Evolutionary conservation across 2,329 filamentous ascomycete genomes (phyloP), one percentile per base, ranked within the genome.

Genomic region (Akanthomyces dipterigenus): DNA sequence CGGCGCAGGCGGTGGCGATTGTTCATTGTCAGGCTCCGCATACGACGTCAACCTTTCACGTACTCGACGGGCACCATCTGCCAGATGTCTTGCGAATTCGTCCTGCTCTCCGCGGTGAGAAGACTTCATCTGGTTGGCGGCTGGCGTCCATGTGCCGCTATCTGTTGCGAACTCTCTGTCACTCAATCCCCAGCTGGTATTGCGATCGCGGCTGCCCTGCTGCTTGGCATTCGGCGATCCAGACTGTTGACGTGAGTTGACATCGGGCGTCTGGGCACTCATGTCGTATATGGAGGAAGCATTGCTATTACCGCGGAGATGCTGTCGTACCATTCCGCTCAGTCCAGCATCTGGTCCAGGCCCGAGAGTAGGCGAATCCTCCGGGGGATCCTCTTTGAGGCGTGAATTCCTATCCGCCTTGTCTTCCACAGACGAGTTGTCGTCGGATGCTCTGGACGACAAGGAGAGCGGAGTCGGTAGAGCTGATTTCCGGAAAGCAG

Each of bases 351-450:
- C 78, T 0, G 89, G 87, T 1, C 78, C 78, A 0, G 89, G 88
- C 2, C 89, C 89, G 6, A 96, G 76, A 0, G 91, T 96, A 0
- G 93, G 92, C 0, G 92, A 96, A 68, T 96, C 91, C 11, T 72
- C 71, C 0, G 79, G 73, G 5, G 61, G 59, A 8, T 63, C 65
- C 18, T 63, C 54, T 45, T 62, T 65, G 16, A 59, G 48, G 20
- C 24, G 60, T 45, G 50, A 40, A 24, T 36, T 28, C 6, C 38
- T 62, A 5, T 62, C 64, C 0, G 68, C 53, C n/a, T 65, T 64
- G 24, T 71, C 72, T 1, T 64, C 62, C 7, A 64, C 63, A 1
- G 70, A 66, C 14, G 70, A 70, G 22, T 67, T 66, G 43, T 73
- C 76, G 61, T 65, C 71, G 62, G 65, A 70, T 20, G 64, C 61